These are phyloP conservation scores for Tephrocybe rancida DNA, from an alignment of 768 basidiomycete species.

Conservation along the genomic window DNA sequence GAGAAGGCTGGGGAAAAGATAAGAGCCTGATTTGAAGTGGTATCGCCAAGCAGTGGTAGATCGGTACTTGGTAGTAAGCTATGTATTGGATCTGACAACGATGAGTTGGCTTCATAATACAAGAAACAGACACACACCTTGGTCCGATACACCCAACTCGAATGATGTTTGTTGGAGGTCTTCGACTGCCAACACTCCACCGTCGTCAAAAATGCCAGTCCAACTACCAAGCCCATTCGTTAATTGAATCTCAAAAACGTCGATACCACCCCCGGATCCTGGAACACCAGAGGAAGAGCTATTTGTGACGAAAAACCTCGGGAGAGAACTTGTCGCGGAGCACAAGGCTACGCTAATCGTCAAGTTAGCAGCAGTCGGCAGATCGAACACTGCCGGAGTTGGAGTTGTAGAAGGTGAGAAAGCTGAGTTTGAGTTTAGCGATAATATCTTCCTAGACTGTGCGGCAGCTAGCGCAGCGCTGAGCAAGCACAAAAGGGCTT, in stretches of 20 bases:
- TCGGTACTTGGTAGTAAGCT: constrained; percentile 29
- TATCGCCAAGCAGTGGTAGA: constrained; percentile 69
- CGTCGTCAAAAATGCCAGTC: constrained; percentile 44
- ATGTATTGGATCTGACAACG: constrained; percentile 49
- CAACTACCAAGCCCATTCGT: constrained; percentile 53
- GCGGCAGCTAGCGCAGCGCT: constrained; percentile 30
- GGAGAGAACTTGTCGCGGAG: constrained; percentile 31
- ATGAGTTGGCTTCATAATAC: neutral
- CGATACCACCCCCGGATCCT: constrained; percentile 34
- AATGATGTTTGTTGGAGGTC: constrained; percentile 43
- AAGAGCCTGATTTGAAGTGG: constrained; percentile 71
- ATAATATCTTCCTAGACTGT: constrained; percentile 32
- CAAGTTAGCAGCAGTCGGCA: constrained; percentile 41
- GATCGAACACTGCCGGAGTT: constrained; percentile 36
- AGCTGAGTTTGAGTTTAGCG: constrained; percentile 35
- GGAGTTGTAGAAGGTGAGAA: constrained; percentile 33
- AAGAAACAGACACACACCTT: constrained; percentile 27
- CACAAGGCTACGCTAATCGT: constrained; percentile 56
- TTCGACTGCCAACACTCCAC: constrained; percentile 56
- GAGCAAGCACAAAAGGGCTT: constrained; percentile 36
- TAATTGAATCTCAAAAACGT: constrained; percentile 51
- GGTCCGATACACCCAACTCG: constrained; percentile 59
- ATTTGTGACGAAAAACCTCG: constrained; percentile 66
- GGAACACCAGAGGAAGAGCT: constrained; percentile 37
- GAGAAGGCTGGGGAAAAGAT: constrained; percentile 67